These are phyloP conservation scores for Globisporangium ultimum DNA, from an alignment of 352 stramenopile species.

Conservation along the genomic window DNA sequence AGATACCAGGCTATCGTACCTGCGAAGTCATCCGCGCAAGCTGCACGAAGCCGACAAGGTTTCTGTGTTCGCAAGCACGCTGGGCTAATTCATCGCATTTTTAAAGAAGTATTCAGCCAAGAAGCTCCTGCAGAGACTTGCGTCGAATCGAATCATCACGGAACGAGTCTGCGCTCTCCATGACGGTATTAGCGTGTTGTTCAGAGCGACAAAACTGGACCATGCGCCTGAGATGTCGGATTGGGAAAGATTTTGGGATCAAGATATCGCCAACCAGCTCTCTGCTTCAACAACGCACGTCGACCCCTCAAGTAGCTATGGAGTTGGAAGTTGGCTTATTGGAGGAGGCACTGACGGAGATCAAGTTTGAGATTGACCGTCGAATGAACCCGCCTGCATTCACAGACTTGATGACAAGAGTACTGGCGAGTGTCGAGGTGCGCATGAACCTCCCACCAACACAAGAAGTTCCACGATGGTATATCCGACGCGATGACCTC, in stretches of 20 bases:
- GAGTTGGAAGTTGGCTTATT: background rate
- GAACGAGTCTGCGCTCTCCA: background rate
- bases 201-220: background rate
- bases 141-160: background rate
- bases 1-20: slow-evolving; percentile 13
- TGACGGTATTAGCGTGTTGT: background rate
- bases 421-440: no score
- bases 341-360: background rate
- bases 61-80: slow-evolving; percentile 23
- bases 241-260: slow-evolving; percentile 1
- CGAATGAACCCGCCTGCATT: background rate
- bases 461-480: no score
- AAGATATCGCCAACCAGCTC: slow-evolving; percentile 1
- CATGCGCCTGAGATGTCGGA: background rate
- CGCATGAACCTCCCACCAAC: no score
- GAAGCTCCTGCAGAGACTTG: slow-evolving; percentile 3
- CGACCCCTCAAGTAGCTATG: background rate
- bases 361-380: background rate
- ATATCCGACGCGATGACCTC: no score
- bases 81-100: slow-evolving; percentile 22
- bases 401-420: no score
- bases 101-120: slow-evolving; percentile 7
- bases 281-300: background rate
- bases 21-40: slow-evolving; percentile 22
- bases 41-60: slow-evolving; percentile 19